Evolutionary conservation across 495 filamentous ascomycete genomes (phyloP).

Genomic region (Talaromyces thailandensis): DNA sequence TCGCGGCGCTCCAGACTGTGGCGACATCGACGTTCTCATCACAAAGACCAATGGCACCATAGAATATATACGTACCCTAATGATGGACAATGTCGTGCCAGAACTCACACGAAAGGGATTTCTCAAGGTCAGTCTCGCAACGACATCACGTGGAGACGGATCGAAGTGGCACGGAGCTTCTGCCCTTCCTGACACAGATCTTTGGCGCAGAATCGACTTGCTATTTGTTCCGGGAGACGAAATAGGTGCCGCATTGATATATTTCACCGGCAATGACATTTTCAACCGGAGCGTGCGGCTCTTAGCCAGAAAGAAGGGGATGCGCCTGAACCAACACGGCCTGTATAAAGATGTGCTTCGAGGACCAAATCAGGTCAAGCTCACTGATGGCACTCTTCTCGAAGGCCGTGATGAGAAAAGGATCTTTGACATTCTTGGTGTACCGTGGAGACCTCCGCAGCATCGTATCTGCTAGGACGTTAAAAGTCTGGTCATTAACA

Average conservation of each 20-base stretch:
- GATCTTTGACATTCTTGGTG: slow-evolving; percentile 80
- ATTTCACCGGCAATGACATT: slow-evolving; percentile 95
- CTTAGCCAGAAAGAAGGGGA: slow-evolving; percentile 73
- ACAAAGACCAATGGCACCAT: slow-evolving; percentile 57
- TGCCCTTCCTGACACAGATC: slow-evolving; percentile 40
- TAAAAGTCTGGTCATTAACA: no score
- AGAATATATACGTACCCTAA: slow-evolving; percentile 49
- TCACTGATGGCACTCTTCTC: slow-evolving; percentile 65
- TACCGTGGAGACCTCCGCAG: slow-evolving; percentile 78
- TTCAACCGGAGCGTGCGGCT: slow-evolving; percentile 88
- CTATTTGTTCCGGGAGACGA: slow-evolving; percentile 75
- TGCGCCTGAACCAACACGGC: slow-evolving; percentile 80
- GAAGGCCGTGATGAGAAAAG: slow-evolving; percentile 71
- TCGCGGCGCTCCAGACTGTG: slow-evolving; percentile 61
- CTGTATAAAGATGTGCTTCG: slow-evolving; percentile 68
- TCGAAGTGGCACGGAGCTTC: slow-evolving; percentile 91
- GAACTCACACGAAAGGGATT: slow-evolving; percentile 53
- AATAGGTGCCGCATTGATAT: slow-evolving; percentile 82
- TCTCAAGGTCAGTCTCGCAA: slow-evolving; percentile 45
- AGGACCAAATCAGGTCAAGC: slow-evolving; percentile 46
- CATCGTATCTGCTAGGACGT: slow-evolving; percentile 61
- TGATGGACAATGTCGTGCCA: slow-evolving; percentile 56
- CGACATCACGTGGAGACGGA: slow-evolving; percentile 30
- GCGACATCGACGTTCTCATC: slow-evolving; percentile 82
- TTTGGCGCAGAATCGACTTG: slow-evolving; percentile 82